Conservation (phyloP, 208 protist species). For the Wallacemonas sp. region DNA sequence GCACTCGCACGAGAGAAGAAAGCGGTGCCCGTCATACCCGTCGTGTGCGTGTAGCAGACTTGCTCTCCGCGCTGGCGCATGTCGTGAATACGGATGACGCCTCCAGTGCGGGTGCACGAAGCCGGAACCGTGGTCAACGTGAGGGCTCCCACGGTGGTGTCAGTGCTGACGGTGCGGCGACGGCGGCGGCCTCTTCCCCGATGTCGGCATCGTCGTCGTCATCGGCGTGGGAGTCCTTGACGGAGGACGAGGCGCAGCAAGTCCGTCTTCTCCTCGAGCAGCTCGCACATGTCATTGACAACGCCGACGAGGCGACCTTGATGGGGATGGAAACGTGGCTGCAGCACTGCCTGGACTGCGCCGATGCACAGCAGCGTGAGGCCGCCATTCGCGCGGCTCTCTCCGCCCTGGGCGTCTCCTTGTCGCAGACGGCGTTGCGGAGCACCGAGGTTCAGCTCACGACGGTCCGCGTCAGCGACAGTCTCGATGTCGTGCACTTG, state of each 20-base stretch:
- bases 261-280: not conserved
- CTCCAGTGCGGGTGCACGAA: too few relatives aligned
- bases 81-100: not conserved
- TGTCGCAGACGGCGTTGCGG: not conserved
- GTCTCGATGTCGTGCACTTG: not conserved
- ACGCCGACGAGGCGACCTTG: not conserved
- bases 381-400: slow-evolving; percentile 10
- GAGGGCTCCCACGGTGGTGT: too few relatives aligned
- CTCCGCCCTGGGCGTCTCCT: not conserved
- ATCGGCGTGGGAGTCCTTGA: not conserved
- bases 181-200: too few relatives aligned
- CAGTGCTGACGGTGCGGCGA: too few relatives aligned
- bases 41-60: slow-evolving; percentile 3
- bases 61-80: slow-evolving; percentile 1
- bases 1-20: too few relatives aligned
- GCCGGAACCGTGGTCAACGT: too few relatives aligned
- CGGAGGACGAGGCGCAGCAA: not conserved
- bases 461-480: not conserved
- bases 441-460: not conserved
- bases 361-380: slow-evolving; percentile 7
- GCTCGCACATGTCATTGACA: slow-evolving; percentile 1
- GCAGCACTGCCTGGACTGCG: not conserved
- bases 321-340: slow-evolving; percentile 8
- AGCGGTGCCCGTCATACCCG: not conserved
- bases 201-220: too few relatives aligned